These are phyloP conservation scores for Tulasnella sp. DNA, from an alignment of 768 basidiomycete genomes.

Conservation along the genomic window DNA sequence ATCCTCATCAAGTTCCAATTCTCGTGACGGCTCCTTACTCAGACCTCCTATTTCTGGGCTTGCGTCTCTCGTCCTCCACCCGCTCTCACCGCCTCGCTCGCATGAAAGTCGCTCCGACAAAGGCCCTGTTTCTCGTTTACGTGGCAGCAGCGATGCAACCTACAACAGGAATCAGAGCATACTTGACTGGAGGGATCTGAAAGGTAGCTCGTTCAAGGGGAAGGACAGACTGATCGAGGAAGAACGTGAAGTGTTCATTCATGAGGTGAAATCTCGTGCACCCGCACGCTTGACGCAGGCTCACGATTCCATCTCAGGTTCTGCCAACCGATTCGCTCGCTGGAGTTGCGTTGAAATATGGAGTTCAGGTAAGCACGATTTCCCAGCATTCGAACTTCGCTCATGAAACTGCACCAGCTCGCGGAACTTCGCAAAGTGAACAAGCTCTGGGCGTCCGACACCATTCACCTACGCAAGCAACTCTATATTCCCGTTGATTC, in stretches of 20 bases:
- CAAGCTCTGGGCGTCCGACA: slow-evolving; percentile 86
- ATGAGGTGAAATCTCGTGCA: slow-evolving; percentile 8
- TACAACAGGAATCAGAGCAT: background rate
- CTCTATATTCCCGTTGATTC: slow-evolving; percentile 17
- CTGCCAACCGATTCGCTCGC: slow-evolving; percentile 65
- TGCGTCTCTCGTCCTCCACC: background rate
- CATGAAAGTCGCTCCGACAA: background rate
- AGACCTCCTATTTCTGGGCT: background rate
- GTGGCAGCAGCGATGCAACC: background rate
- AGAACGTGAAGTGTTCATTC: slow-evolving; percentile 14
- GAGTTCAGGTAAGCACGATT: slow-evolving; percentile 44
- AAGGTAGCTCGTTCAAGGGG: background rate
- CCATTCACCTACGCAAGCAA: slow-evolving; percentile 70
- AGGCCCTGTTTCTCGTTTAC: background rate
- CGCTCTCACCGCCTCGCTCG: background rate
- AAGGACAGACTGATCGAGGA: slow-evolving; percentile 9
- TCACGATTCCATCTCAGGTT: slow-evolving; percentile 34
- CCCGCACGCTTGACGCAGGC: background rate
- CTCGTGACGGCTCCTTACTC: background rate
- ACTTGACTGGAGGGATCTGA: background rate
- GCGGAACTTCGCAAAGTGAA: slow-evolving; percentile 77
- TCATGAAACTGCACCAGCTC: slow-evolving; percentile 23
- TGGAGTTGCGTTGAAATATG: slow-evolving; percentile 81
- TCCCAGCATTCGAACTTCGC: background rate
- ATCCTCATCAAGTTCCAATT: background rate